phyloP scores from a whole-genome alignment of 2,329 filamentous ascomycete genomes.

The Thelonectria rubi region DNA sequence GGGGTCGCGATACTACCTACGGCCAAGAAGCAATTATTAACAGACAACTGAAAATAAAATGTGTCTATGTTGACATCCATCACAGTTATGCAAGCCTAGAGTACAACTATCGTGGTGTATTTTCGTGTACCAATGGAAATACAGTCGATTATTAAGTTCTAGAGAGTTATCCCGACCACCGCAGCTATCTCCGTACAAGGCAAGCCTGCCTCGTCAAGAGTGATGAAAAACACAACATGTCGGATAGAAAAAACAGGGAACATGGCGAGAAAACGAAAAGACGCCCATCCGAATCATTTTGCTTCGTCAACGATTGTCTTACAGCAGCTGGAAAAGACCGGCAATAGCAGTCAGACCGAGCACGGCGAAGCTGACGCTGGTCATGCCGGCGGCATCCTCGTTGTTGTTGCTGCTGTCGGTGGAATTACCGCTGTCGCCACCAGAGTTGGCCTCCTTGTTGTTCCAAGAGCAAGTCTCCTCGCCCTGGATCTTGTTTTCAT shows the following conservation, averaged over 20 bases:
- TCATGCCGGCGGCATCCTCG: conserved; percentile 55
- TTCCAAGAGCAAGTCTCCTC: conserved; percentile 58
- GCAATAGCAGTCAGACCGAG: conserved; percentile 58
- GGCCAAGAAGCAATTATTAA: too few species aligned
- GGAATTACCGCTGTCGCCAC: conserved; percentile 43
- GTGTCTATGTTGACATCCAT: too few species aligned
- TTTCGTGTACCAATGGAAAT: conserved; percentile 41
- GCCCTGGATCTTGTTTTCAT: conserved; percentile 55
- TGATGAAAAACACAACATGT: conserved; percentile 47
- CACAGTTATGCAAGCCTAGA: too few species aligned
- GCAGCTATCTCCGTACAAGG: conserved; percentile 39
- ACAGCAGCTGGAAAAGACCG: conserved; percentile 62
- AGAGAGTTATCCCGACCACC: conserved; percentile 48
- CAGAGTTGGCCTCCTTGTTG: conserved; percentile 62
- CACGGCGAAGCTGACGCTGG: conserved; percentile 57
- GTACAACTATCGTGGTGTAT: background rate
- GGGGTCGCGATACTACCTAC: too few species aligned
- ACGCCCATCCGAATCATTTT: conserved; percentile 49
- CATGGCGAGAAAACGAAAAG: conserved; percentile 47
- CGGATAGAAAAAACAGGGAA: conserved; percentile 48
- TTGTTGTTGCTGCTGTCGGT: conserved; percentile 42
- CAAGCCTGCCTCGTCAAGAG: conserved; percentile 42
- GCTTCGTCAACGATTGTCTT: conserved; percentile 45
- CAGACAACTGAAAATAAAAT: too few species aligned
- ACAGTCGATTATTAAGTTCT: conserved; percentile 57